Percentiles rank a stretch among this genome's conserved stretches.
Evolutionary conservation across 2,329 filamentous ascomycete species (phyloP).

Genomic region (Dactylellina sp.): DNA sequence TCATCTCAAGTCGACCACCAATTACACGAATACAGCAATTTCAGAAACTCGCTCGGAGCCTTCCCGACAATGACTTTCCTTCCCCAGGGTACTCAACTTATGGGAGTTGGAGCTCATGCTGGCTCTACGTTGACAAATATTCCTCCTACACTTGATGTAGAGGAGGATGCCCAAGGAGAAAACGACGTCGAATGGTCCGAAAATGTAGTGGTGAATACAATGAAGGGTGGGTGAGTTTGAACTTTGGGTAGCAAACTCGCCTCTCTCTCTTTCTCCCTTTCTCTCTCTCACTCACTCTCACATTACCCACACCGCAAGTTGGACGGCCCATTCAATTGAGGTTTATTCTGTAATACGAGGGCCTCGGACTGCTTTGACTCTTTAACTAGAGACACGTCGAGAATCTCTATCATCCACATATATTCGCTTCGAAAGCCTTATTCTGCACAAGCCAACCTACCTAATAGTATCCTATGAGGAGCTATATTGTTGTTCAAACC

Average conservation of each 20-base stretch:
- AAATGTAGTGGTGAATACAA: conserved; percentile 37
- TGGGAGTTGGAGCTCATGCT: conserved; percentile 49
- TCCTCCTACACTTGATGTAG: conserved; percentile 46
- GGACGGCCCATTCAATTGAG: no score
- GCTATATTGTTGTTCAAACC: no score
- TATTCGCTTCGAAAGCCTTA: no score
- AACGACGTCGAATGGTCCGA: conserved; percentile 50
- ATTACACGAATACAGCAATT: conserved; percentile 26
- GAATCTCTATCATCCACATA: no score
- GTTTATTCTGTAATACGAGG: no score
- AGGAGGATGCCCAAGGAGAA: conserved; percentile 53
- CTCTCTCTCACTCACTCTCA: no score
- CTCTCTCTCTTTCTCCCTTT: no score
- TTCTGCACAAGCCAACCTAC: no score
- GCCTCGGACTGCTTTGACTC: no score
- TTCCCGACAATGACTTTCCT: conserved; percentile 14
- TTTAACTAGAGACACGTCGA: no score
- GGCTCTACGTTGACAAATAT: conserved; percentile 38
- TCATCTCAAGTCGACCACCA: conserved; percentile 42
- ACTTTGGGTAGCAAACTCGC: neutral
- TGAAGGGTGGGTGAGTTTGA: conserved; percentile 38
- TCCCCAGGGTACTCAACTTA: conserved; percentile 38
- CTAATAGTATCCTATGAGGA: no score
- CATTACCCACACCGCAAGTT: no score
- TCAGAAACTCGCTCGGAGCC: conserved; percentile 29